Percentiles rank a stretch among this genome's conserved stretches.
Evolutionary conservation across 148 eudicot species (phyloP).

Genomic region (Diospyros lotus): DNA sequence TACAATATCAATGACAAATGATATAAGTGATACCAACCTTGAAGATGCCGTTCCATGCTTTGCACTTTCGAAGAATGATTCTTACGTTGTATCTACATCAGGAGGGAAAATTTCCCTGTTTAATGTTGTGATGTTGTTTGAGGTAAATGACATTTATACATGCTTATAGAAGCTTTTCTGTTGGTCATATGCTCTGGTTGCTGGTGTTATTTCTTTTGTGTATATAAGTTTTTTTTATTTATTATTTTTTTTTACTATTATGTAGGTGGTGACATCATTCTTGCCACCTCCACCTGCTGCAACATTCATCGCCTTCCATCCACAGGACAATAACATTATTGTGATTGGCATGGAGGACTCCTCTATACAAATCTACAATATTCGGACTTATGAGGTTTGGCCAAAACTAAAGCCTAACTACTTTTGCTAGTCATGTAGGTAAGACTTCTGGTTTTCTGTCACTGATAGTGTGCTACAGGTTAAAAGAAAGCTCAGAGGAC

Average conservation of each 20-base stretch:
- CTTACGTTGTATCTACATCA: constrained; percentile 55
- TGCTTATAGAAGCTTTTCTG: background rate
- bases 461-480: constrained; percentile 29
- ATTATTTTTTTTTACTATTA: background rate
- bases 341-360: constrained; percentile 68
- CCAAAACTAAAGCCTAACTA: constrained; percentile 7
- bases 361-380: constrained; percentile 55
- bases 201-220: too few species aligned
- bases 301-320: constrained; percentile 61
- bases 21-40: constrained; percentile 35
- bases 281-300: constrained; percentile 66
- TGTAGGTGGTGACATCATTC: constrained; percentile 63
- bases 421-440: background rate
- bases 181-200: too few species aligned
- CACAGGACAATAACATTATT: constrained; percentile 58
- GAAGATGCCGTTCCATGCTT: constrained; percentile 58
- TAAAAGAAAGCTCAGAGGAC: constrained; percentile 49
- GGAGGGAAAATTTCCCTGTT: constrained; percentile 61
- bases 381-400: constrained; percentile 59
- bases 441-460: background rate
- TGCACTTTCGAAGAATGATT: constrained; percentile 61
- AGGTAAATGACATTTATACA: constrained; percentile 25
- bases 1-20: constrained; percentile 52
- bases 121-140: constrained; percentile 42
- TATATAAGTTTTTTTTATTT: background rate